These are phyloP conservation scores for Conoideocrella luteorostrata DNA, from an alignment of 2,329 filamentous ascomycete genomes.

Conservation along the genomic window DNA sequence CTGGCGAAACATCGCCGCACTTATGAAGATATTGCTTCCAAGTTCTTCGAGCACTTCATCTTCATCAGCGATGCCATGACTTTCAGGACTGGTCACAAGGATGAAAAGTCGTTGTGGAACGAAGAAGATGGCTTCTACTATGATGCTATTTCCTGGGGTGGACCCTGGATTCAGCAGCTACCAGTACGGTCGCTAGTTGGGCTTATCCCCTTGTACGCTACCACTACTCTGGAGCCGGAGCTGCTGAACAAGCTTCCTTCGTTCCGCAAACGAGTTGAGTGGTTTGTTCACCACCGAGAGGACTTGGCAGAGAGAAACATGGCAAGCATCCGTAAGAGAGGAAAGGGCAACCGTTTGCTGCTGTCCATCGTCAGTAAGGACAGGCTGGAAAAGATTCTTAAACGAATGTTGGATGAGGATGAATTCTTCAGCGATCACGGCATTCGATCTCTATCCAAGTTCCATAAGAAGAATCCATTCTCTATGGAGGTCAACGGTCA, in stretches of 20 bases:
- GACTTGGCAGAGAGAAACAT: slow-evolving; percentile 92
- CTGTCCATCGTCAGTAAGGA: slow-evolving; percentile 90
- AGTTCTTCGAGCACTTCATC: slow-evolving; percentile 98
- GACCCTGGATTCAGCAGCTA: slow-evolving; percentile 87
- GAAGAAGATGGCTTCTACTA: slow-evolving; percentile 98
- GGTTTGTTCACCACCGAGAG: slow-evolving; percentile 84
- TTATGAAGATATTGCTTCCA: slow-evolving; percentile 95
- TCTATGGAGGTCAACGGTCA: slow-evolving; percentile 96
- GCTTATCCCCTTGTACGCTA: slow-evolving; percentile 87
- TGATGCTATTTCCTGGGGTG: slow-evolving; percentile 93
- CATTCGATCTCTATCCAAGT: slow-evolving; percentile 86
- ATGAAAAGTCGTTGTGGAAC: slow-evolving; percentile 87
- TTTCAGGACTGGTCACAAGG: slow-evolving; percentile 62
- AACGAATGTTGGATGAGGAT: slow-evolving; percentile 87
- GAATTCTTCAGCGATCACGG: slow-evolving; percentile 90
- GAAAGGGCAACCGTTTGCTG: slow-evolving; percentile 82
- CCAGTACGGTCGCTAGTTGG: slow-evolving; percentile 89
- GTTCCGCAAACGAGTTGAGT: slow-evolving; percentile 89
- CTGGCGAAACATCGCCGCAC: slow-evolving; percentile 90
- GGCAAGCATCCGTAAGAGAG: slow-evolving; percentile 83
- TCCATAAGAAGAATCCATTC: slow-evolving; percentile 82
- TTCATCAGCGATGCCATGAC: slow-evolving; percentile 98
- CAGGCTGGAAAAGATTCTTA: slow-evolving; percentile 80
- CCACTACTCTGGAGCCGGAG: slow-evolving; percentile 86
- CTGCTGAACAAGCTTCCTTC: slow-evolving; percentile 84